Evolutionary conservation across 106 monocot species (phyloP).

Genomic region (Platanthera zijinensis): DNA sequence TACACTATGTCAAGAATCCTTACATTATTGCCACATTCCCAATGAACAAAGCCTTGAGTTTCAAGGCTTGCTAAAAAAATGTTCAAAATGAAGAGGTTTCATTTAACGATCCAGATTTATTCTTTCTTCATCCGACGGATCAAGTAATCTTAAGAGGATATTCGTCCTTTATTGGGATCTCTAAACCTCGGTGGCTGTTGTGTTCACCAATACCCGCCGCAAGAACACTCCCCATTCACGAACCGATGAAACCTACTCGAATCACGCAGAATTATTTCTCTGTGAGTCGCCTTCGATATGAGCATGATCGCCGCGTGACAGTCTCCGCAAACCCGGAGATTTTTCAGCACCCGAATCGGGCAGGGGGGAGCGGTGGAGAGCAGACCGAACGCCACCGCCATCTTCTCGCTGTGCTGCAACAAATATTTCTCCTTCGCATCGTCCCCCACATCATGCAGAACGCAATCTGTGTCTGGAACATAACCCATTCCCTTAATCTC

Average conservation of each 20-base stretch:
- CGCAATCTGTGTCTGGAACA: slow-evolving; percentile 39
- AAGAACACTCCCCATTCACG: slow-evolving; percentile 47
- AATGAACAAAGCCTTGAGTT: too few species aligned
- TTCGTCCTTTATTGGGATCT: too few species aligned
- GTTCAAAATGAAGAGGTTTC: too few species aligned
- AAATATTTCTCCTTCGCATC: slow-evolving; percentile 57
- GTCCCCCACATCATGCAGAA: slow-evolving; percentile 67
- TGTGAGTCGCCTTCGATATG: slow-evolving; percentile 31
- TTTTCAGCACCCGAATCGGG: slow-evolving; percentile 67
- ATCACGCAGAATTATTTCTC: slow-evolving; percentile 45
- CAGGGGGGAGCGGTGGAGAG: slow-evolving; percentile 39
- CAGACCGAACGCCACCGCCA: slow-evolving; percentile 74
- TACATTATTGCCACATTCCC: too few species aligned
- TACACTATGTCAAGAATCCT: too few species aligned
- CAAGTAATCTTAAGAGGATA: too few species aligned
- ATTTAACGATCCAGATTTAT: too few species aligned
- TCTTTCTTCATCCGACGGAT: too few species aligned
- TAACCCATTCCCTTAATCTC: slow-evolving; percentile 67
- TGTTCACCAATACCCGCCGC: slow-evolving; percentile 56
- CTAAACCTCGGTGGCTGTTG: not conserved
- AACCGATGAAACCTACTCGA: slow-evolving; percentile 52
- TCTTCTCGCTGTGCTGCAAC: slow-evolving; percentile 78
- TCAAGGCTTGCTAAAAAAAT: too few species aligned
- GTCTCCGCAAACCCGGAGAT: slow-evolving; percentile 67
- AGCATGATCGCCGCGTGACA: slow-evolving; percentile 57